These are phyloP conservation scores for Dichotomopilus funicola DNA, from an alignment of 2,329 filamentous ascomycete species.

Conservation along the genomic window DNA sequence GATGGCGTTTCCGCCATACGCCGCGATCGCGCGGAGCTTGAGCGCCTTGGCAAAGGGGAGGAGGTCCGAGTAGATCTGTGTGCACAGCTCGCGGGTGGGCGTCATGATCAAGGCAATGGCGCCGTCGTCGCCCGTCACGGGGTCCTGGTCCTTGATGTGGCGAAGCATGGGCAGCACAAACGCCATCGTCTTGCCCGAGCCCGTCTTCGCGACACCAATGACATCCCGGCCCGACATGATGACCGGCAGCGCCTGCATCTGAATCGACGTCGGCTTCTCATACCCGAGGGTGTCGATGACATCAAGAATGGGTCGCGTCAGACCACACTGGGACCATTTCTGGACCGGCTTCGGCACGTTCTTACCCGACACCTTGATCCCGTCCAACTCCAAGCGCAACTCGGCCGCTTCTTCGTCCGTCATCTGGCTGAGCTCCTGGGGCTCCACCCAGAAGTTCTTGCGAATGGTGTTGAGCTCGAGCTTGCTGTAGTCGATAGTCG, in stretches of 20 bases:
- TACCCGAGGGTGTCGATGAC: constrained; percentile 77
- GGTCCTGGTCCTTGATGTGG: constrained; percentile 89
- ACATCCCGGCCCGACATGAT: constrained; percentile 96
- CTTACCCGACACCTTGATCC: constrained; percentile 86
- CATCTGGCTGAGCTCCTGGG: constrained; percentile 74
- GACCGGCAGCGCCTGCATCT: constrained; percentile 87
- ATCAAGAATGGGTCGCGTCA: constrained; percentile 80
- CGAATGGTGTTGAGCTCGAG: constrained; percentile 78
- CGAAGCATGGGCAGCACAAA: constrained; percentile 96
- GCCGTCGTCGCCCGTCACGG: constrained; percentile 76
- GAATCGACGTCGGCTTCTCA: constrained; percentile 85
- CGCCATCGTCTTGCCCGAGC: constrained; percentile 93
- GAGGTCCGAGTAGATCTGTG: constrained; percentile 90
- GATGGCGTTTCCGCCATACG: constrained; percentile 91
- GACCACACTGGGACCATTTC: constrained; percentile 93
- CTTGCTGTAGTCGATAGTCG: constrained; percentile 78
- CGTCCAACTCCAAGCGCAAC: constrained; percentile 80
- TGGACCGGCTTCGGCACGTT: constrained; percentile 89
- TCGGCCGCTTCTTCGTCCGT: constrained; percentile 77
- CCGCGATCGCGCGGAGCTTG: constrained; percentile 79
- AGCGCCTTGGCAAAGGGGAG: constrained; percentile 89
- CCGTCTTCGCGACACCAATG: constrained; percentile 94
- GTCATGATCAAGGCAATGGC: constrained; percentile 86
- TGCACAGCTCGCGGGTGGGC: constrained; percentile 86
- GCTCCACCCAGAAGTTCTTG: constrained; percentile 93